phyloP scores from a whole-genome alignment of 148 eudicot species.

The Limonium bicolor region DNA sequence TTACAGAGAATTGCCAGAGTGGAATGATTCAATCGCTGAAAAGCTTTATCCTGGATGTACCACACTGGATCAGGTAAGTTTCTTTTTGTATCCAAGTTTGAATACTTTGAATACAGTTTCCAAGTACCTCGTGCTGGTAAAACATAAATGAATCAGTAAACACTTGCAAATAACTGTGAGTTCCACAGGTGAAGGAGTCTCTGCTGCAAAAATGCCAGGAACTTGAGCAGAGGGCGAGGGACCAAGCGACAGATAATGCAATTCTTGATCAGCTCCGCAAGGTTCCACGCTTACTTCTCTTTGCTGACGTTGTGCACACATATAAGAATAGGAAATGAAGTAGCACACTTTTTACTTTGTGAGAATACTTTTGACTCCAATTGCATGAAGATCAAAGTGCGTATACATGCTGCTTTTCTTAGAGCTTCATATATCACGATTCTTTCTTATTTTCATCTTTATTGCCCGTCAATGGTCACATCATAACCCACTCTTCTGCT shows the following conservation, averaged over 20 bases:
- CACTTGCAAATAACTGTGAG: background rate
- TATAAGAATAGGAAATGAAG: too few species aligned
- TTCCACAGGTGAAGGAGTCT: conserved; percentile 52
- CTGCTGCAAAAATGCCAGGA: conserved; percentile 47
- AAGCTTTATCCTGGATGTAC: conserved; percentile 71
- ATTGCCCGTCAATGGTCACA: too few species aligned
- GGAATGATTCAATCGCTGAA: conserved; percentile 71
- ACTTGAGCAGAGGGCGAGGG: conserved; percentile 83
- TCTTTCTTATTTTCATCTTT: too few species aligned
- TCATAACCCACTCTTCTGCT: too few species aligned
- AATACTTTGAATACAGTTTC: background rate
- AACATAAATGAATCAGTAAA: too few species aligned
- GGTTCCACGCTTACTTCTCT: conserved; percentile 17
- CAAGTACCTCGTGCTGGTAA: too few species aligned
- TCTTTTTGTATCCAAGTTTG: conserved; percentile 5
- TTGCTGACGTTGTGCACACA: background rate
- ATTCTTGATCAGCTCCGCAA: conserved; percentile 80
- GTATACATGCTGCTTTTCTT: too few species aligned
- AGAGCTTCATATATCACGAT: too few species aligned
- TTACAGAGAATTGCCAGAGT: conserved; percentile 73
- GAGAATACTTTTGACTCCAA: too few species aligned
- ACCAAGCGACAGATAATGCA: conserved; percentile 95
- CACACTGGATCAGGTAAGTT: conserved; percentile 55
- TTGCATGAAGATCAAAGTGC: too few species aligned
- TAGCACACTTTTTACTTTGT: too few species aligned